Base-by-base conservation (phyloP, 2,329 filamentous ascomycete species). In the Cryphonectria nitschkei region DNA sequence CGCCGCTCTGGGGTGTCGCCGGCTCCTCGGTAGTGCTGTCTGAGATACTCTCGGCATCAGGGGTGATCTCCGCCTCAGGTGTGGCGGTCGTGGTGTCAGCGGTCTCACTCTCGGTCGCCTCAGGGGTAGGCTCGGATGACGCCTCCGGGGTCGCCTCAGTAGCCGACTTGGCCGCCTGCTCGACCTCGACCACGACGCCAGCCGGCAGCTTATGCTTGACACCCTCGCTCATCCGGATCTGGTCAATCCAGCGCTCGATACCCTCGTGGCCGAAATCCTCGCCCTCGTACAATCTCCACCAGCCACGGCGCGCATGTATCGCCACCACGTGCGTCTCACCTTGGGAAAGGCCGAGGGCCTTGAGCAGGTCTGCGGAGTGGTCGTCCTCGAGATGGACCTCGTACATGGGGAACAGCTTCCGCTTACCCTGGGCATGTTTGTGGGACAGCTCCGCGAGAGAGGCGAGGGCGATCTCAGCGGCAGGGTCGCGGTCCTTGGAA, bases 191-290 rank as follows among this genome's bases (percentile, higher is more conserved):
- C 22, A 83, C 82, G 43, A 93, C 76, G 1, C 85, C 87, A 71
- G 88, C 86, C 0, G 93, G 92, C 58, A 96, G 80, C 82, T 90
- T 93, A 76, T 90, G 86, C 85, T 95, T 98, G 71, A 87, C 83
- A 2, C 93, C 92, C 78, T 98, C 95, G 67, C 95, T 93, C 85
- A 99, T 87, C 52, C 94, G 90, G 73, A 98, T 94, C n/a, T 89
- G 87, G 77, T 99, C 96, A 71, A 99, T 89, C 94, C 95, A 99
- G 73, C 84, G 83, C 82, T 97, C 93, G 41, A 99, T 83, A 37
- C 86, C 87, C 68, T 87, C 84, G 34, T 85, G 78, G 68, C 87
- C 88, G 61, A 89, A 90, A 60, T 87, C 83, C 2, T 62, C 77
- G 8, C 87, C 89, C 64, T 88, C 82, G 79, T 93, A 96, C 70